Conservation (phyloP, 495 filamentous ascomycete genomes). For the Podospora appendiculata region DNA sequence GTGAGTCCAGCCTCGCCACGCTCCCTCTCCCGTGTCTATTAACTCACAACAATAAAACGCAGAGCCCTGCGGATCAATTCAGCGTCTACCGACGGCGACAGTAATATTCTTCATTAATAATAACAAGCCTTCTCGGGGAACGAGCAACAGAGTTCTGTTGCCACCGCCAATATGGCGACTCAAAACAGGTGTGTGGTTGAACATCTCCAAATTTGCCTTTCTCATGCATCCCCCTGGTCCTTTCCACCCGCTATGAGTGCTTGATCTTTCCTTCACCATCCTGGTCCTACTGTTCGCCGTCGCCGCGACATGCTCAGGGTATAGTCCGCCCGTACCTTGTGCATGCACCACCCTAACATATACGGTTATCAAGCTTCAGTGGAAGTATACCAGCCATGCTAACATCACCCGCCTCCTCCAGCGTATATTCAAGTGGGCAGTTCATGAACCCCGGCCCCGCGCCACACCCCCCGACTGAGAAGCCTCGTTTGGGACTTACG, state of each 20-base stretch:
- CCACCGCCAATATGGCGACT: constrained; percentile 16
- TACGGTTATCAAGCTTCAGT: background rate
- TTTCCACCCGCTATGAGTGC: background rate
- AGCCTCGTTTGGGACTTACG: constrained; percentile 70
- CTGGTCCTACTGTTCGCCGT: background rate
- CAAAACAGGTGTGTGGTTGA: constrained; percentile 18
- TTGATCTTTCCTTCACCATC: background rate
- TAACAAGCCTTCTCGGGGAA: background rate
- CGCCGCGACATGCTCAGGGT: background rate
- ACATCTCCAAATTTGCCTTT: background rate
- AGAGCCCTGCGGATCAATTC: no score
- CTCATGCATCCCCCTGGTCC: background rate
- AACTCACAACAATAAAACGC: no score
- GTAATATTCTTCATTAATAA: background rate
- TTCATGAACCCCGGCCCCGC: constrained; percentile 98
- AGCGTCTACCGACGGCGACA: no score
- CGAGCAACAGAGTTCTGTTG: background rate
- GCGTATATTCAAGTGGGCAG: constrained; percentile 58
- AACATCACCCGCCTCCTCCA: constrained; percentile 19
- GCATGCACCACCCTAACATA: no score
- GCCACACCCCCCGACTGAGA: constrained; percentile 79
- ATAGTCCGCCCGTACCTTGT: no score
- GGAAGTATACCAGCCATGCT: constrained; percentile 4
- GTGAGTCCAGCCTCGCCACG: no score
- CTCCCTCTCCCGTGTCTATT: no score